These are phyloP conservation scores for Bombardia bombarda DNA, from an alignment of 495 filamentous ascomycete species.

Conservation along the genomic window DNA sequence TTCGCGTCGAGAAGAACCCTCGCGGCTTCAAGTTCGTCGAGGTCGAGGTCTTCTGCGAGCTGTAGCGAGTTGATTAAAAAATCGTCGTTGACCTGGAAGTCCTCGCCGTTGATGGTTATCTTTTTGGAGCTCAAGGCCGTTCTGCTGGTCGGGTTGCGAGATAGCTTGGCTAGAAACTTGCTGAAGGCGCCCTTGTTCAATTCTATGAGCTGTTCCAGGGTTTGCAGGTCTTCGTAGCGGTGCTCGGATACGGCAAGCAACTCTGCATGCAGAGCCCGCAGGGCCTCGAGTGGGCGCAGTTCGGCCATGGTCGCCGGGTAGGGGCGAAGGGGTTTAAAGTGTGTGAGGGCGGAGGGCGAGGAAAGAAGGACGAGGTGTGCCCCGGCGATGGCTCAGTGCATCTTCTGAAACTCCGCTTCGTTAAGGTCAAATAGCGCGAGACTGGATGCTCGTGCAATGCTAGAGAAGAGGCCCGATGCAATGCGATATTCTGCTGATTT, in stretches of 20 bases:
- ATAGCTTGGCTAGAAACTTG: slow-evolving; percentile 66
- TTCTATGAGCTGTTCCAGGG: slow-evolving; percentile 60
- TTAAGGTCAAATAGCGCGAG: background rate
- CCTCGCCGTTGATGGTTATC: slow-evolving; percentile 57
- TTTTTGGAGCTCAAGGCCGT: slow-evolving; percentile 40
- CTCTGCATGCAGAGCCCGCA: slow-evolving; percentile 73
- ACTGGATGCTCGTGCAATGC: background rate
- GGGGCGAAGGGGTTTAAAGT: slow-evolving; percentile 12
- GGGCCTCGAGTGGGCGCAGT: slow-evolving; percentile 52
- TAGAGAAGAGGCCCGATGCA: background rate
- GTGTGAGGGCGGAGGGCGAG: background rate
- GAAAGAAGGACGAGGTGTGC: background rate
- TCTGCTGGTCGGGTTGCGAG: slow-evolving; percentile 60
- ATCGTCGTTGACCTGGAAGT: slow-evolving; percentile 77
- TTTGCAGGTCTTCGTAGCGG: slow-evolving; percentile 52
- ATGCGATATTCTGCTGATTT: background rate
- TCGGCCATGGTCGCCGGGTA: slow-evolving; percentile 51
- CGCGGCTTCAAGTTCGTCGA: slow-evolving; percentile 84
- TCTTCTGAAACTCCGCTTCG: background rate
- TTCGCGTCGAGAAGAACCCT: slow-evolving; percentile 60
- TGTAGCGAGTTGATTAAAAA: slow-evolving; percentile 73
- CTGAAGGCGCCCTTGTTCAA: slow-evolving; percentile 62
- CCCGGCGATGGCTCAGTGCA: slow-evolving; percentile 10
- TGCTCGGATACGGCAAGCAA: slow-evolving; percentile 58
- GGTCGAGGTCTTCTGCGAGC: slow-evolving; percentile 75